Base-by-base conservation (phyloP, 2,329 filamentous ascomycete genomes). In the Arthrobotrys conoides region DNA sequence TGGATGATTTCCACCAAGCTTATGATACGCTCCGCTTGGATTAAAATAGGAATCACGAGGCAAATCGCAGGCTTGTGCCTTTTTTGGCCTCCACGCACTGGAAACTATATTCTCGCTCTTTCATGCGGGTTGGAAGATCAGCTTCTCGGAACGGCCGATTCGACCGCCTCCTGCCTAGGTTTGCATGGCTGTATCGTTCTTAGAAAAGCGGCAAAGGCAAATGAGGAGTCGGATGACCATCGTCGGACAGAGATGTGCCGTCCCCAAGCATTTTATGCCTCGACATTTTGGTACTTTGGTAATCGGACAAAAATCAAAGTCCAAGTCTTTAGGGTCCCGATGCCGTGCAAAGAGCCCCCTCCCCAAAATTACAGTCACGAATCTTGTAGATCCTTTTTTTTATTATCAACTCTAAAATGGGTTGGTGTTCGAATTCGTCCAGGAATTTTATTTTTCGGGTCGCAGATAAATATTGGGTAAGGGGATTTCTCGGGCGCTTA, bases 401-500 rank as follows among this genome's bases (percentile, higher is more conserved):
- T 30, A 36, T 57, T 38, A 30, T 46, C n/a, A 20, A 22, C 5
- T 16, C 18, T 6, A 36, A 38, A 59, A 20, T 16, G 14, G 5
- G 10, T 18, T 22, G 33, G 5, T 41, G 10, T 59, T 59, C 33
- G 18, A 14, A 24, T 27, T 51, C 24, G 18, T 20, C 14, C 3
- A 38, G 18, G 6, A 59, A 59, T 61, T 27, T 61, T 18, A 5
- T 36, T 1, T 46, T 22, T 9, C 36, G 5, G 9, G 33, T 46
- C 41, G 67, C 20, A 24, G 33, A 44, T 55, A 55, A 30, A 55
- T 51, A 51, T 55, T 53, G 36, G 36, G 20, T 41, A 61, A 36
- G 27, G 69, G 57, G 44, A 46, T 46, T n/a, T 57, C 5, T 20
- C 53, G 59, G 69, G 69, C 69, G 69, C 69, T 72, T 72, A 72